Conservation (phyloP, 2,329 filamentous ascomycete species). For the Phoma sp. region DNA sequence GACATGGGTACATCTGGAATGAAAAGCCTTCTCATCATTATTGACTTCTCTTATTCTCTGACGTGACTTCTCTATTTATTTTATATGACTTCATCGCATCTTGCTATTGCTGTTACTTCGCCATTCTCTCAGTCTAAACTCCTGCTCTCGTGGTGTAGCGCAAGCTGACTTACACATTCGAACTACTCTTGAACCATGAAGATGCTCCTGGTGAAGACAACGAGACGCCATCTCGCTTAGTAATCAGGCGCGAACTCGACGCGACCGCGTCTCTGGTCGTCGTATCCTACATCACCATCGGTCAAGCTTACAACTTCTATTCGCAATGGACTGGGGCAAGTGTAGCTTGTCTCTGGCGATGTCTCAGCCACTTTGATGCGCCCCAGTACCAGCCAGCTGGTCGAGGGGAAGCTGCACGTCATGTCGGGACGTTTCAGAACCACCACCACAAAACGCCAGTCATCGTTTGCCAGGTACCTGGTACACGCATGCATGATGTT, state of each 20-base stretch:
- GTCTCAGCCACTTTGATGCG: slow-evolving; percentile 13
- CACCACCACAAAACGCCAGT: slow-evolving; percentile 7
- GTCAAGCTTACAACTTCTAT: background rate
- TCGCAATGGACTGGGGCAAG: background rate
- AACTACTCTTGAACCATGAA: no score
- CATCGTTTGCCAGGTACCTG: slow-evolving; percentile 12
- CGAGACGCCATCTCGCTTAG: background rate
- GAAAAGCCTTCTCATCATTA: no score
- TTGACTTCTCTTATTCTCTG: no score
- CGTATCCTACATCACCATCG: background rate
- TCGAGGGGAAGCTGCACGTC: slow-evolving; percentile 12
- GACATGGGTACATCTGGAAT: no score
- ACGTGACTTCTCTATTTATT: no score
- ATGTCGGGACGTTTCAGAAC: background rate
- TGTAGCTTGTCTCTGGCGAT: background rate
- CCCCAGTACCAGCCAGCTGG: slow-evolving; percentile 1
- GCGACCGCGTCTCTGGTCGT: background rate
- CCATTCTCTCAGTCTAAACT: no score
- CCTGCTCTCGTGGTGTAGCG: no score
- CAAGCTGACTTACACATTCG: no score
- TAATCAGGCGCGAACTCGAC: background rate
- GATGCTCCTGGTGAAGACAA: no score
- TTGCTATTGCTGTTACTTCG: no score
- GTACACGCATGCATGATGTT: slow-evolving; percentile 10
- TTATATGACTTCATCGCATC: no score